These are phyloP conservation scores for Populus alba DNA, from an alignment of 345 rosid genomes.

Conservation along the genomic window DNA sequence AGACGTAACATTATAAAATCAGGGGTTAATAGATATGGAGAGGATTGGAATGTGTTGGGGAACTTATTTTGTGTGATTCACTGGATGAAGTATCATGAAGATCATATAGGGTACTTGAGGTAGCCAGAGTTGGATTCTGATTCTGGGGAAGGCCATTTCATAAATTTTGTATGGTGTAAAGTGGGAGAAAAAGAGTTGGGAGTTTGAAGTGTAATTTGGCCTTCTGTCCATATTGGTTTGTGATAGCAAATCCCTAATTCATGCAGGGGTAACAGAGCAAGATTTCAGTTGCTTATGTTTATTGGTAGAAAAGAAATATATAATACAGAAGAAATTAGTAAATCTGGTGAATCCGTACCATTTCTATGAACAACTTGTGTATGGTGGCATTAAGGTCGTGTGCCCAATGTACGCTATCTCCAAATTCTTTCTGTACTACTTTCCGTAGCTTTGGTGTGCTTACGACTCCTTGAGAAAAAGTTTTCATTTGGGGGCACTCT, in stretches of 20 bases:
- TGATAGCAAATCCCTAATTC: too few species aligned
- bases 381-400: not conserved
- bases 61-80: not conserved
- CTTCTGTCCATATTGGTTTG: not conserved
- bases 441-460: slow-evolving; percentile 9
- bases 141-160: not conserved
- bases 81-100: too few species aligned
- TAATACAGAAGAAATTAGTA: not conserved
- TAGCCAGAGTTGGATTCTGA: not conserved
- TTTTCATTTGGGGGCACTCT: slow-evolving; percentile 10
- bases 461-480: slow-evolving; percentile 21
- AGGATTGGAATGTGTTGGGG: too few species aligned
- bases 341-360: not conserved
- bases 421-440: not conserved
- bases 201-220: not conserved
- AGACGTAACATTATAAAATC: not conserved
- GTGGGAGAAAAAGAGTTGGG: not conserved
- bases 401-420: not conserved
- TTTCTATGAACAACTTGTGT: not conserved
- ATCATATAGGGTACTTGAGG: not conserved
- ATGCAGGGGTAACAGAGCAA: too few species aligned
- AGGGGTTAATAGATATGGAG: too few species aligned
- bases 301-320: not conserved
- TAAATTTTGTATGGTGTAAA: not conserved
- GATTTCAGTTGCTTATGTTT: not conserved